Conservation (phyloP, 1,284 basidiomycete species). For the Sutorius eximius region DNA sequence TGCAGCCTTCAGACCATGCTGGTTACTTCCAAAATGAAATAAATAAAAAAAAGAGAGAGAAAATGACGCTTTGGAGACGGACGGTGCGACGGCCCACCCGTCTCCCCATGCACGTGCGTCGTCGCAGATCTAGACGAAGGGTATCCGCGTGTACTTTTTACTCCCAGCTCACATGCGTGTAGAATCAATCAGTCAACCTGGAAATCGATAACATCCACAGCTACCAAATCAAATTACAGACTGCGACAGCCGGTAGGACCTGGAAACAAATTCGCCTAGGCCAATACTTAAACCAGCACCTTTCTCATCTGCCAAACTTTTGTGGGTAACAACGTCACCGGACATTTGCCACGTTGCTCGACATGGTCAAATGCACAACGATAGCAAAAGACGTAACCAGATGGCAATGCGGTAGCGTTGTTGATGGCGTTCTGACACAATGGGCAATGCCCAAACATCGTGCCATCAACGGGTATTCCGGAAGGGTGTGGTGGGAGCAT, state of each 20-base stretch:
- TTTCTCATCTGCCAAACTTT: conserved; percentile 84
- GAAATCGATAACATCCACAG: conserved; percentile 6
- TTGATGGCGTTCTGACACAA: conserved; percentile 75
- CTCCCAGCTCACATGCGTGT: not conserved
- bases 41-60: not conserved
- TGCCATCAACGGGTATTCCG: conserved; percentile 57
- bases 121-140: conserved; percentile 6
- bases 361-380: conserved; percentile 88
- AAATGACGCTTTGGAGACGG: conserved; percentile 17
- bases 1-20: conserved; percentile 30
- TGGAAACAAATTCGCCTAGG: not conserved
- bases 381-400: conserved; percentile 96
- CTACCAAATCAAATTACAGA: conserved; percentile 13
- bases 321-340: conserved; percentile 79
- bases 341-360: conserved; percentile 77
- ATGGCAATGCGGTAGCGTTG: conserved; percentile 90
- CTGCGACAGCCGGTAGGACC: conserved; percentile 2
- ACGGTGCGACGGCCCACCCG: not conserved
- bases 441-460: conserved; percentile 80
- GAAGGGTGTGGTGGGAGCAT: conserved; percentile 72
- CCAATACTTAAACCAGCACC: conserved; percentile 63
- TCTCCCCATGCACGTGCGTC: conserved; percentile 30
- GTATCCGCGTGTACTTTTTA: not conserved
- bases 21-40: conserved; percentile 21
- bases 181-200: conserved; percentile 9